Evolutionary conservation across 140 eudicot species (phyloP).

Genomic region (Anethum foeniculum): DNA sequence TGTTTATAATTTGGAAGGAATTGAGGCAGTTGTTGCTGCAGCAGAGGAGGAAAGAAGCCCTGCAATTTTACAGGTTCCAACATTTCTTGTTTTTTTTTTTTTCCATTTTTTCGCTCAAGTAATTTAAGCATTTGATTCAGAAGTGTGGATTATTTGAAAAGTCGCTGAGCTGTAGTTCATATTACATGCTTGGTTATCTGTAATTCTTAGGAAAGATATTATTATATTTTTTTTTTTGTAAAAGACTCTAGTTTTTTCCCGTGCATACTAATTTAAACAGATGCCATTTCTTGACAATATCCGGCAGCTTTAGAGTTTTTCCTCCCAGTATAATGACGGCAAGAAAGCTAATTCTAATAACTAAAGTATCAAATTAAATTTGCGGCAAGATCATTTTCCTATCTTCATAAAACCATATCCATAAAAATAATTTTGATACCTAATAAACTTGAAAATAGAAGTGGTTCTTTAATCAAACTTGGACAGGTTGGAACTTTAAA

Average conservation of each 20-base stretch:
- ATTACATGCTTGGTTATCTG: not conserved
- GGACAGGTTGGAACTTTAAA: not conserved
- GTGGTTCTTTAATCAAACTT: not conserved
- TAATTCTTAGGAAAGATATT: too few species aligned
- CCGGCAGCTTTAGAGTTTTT: not conserved
- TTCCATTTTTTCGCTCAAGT: not conserved
- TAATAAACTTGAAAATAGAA: not conserved
- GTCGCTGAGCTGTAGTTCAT: not conserved
- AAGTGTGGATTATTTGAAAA: not conserved
- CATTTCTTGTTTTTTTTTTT: not conserved
- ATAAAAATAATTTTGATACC: not conserved
- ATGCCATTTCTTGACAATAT: not conserved
- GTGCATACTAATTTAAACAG: not conserved
- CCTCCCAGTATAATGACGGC: not conserved
- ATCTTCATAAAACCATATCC: not conserved
- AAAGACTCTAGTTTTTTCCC: not conserved
- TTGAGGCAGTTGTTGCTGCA: conserved; percentile 93
- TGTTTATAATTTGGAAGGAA: conserved; percentile 91
- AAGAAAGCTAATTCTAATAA: not conserved
- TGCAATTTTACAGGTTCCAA: conserved; percentile 89
- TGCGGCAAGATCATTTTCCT: not conserved
- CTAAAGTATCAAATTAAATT: not conserved
- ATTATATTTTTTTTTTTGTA: not conserved
- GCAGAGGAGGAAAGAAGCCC: conserved; percentile 93
- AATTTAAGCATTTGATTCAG: not conserved